Evolutionary conservation across 768 basidiomycete genomes (phyloP).

Genomic region (Russula ochroleuca): DNA sequence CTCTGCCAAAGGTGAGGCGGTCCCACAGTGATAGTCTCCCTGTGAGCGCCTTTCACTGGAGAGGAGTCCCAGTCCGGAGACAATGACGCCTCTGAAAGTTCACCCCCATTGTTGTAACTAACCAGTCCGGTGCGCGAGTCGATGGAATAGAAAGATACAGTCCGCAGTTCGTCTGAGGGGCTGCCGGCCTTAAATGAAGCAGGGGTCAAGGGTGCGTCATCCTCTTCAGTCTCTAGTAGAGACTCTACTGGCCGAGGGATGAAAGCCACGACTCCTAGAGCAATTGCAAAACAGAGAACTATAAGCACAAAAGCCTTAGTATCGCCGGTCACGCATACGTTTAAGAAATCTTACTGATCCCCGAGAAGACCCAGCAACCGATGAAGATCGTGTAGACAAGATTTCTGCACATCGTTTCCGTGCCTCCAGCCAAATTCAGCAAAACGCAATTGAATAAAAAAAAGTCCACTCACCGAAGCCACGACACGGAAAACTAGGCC

Average conservation of each 20-base stretch:
- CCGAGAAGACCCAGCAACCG: slow-evolving; percentile 21
- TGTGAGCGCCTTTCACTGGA: not conserved
- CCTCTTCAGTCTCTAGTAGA: not conserved
- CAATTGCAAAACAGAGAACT: slow-evolving; percentile 16
- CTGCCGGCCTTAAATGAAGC: slow-evolving; percentile 9
- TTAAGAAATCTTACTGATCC: slow-evolving; percentile 7
- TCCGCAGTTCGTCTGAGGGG: not conserved
- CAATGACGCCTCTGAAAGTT: not conserved
- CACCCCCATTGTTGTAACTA: not conserved
- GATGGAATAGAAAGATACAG: not conserved
- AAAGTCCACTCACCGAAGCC: slow-evolving; percentile 11
- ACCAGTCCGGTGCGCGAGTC: slow-evolving; percentile 13
- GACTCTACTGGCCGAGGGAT: slow-evolving; percentile 17
- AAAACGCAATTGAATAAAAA: not conserved
- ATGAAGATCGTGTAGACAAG: slow-evolving; percentile 8
- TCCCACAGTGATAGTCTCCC: not conserved
- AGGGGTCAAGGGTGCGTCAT: not conserved
- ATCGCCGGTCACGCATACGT: not conserved
- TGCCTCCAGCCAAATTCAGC: not conserved
- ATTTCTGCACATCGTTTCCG: slow-evolving; percentile 1
- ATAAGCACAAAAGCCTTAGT: not conserved
- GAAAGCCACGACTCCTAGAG: slow-evolving; percentile 18
- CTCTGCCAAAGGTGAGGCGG: not conserved
- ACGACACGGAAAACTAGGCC: slow-evolving; percentile 13
- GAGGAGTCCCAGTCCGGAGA: not conserved